Evolutionary conservation across 768 basidiomycete species (phyloP).

Genomic region (Boletus huronensis): DNA sequence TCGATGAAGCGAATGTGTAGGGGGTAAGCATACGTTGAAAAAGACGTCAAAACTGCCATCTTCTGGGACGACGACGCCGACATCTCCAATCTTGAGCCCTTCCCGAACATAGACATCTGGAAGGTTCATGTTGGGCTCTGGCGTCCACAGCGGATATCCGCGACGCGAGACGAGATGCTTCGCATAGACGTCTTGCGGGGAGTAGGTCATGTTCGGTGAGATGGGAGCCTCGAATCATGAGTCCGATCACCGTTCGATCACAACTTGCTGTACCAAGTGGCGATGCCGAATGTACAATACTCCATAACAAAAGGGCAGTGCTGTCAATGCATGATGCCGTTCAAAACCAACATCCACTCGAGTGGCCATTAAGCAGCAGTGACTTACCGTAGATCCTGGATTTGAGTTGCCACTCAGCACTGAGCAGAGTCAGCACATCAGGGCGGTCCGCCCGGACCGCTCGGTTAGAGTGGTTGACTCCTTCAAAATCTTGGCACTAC

Average conservation of each 20-base stretch:
- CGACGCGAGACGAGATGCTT: conserved; percentile 15
- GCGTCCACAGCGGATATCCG: conserved; percentile 34
- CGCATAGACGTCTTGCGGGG: conserved; percentile 17
- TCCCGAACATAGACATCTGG: conserved; percentile 20
- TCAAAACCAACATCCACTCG: too few relatives aligned
- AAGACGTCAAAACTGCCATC: conserved; percentile 35
- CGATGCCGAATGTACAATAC: too few relatives aligned
- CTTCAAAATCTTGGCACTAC: too few relatives aligned
- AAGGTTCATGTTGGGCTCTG: conserved; percentile 24
- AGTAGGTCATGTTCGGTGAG: conserved; percentile 1
- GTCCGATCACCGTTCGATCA: not conserved
- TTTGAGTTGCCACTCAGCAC: too few relatives aligned
- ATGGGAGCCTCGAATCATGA: not conserved
- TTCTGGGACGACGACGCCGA: conserved; percentile 30
- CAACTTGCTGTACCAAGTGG: too few relatives aligned
- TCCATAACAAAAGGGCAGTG: too few relatives aligned
- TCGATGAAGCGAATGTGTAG: conserved; percentile 19
- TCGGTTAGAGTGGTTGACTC: too few relatives aligned
- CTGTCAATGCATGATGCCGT: too few relatives aligned
- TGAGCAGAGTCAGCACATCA: too few relatives aligned
- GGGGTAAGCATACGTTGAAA: conserved; percentile 34
- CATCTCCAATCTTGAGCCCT: conserved; percentile 35
- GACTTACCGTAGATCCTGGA: too few relatives aligned
- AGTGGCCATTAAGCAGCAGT: too few relatives aligned
- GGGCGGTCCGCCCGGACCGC: too few relatives aligned